These are phyloP conservation scores for Serendipita sp. DNA, from an alignment of 768 basidiomycete genomes.

Conservation along the genomic window DNA sequence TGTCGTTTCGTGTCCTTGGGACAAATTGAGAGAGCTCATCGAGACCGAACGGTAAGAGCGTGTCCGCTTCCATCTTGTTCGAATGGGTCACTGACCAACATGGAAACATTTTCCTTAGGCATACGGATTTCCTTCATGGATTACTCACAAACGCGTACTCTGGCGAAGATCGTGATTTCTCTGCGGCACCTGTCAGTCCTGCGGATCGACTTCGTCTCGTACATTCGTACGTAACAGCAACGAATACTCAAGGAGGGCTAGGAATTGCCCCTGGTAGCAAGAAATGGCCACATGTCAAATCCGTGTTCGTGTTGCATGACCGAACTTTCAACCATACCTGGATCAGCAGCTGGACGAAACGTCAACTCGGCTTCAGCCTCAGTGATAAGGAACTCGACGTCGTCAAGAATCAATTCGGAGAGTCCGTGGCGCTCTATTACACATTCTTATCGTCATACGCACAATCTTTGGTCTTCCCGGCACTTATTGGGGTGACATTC, in stretches of 20 bases:
- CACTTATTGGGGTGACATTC: slow-evolving; percentile 48
- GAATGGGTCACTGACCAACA: background rate
- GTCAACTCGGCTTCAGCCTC: slow-evolving; percentile 36
- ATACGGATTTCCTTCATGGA: slow-evolving; percentile 62
- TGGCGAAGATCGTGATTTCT: slow-evolving; percentile 27
- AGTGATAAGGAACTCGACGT: slow-evolving; percentile 39
- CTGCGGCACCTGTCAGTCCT: slow-evolving; percentile 31
- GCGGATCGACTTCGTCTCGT: slow-evolving; percentile 74
- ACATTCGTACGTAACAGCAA: slow-evolving; percentile 52
- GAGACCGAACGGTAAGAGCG: slow-evolving; percentile 53
- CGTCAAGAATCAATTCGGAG: slow-evolving; percentile 54
- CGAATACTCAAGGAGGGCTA: slow-evolving; percentile 61
- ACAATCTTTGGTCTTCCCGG: slow-evolving; percentile 58
- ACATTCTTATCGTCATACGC: slow-evolving; percentile 77
- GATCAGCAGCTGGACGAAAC: slow-evolving; percentile 59
- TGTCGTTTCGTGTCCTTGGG: slow-evolving; percentile 53
- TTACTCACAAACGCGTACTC: slow-evolving; percentile 38
- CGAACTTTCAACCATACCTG: slow-evolving; percentile 62
- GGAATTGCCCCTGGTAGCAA: slow-evolving; percentile 57
- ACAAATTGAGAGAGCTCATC: slow-evolving; percentile 45
- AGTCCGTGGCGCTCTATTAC: slow-evolving; percentile 75
- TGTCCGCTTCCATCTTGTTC: background rate
- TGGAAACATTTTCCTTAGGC: slow-evolving; percentile 24
- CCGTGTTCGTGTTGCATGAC: slow-evolving; percentile 74
- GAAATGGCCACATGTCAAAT: slow-evolving; percentile 65